A percentile compares a stretch with the other conserved stretches of the same genome.
Conservation (phyloP, 2,329 filamentous ascomycete species). For the Parastagonospora nodorum region DNA sequence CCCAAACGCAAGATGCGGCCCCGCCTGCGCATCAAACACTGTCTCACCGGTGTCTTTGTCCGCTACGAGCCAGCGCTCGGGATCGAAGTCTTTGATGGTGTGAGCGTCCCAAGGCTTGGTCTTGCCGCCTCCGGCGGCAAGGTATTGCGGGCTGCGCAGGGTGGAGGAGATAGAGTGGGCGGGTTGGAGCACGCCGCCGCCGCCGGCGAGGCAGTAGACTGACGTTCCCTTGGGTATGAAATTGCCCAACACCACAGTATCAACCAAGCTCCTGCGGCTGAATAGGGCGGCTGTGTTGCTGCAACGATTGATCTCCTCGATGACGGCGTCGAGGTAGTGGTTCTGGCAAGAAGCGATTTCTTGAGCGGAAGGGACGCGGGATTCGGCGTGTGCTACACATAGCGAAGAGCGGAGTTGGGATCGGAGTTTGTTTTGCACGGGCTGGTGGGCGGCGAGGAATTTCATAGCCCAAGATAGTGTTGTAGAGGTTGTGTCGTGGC, state of each 20-base stretch:
- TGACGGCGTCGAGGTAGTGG: slow-evolving; percentile 51
- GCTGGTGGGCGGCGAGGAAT: slow-evolving; percentile 41
- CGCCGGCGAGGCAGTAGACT: slow-evolving; percentile 33
- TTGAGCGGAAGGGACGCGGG: slow-evolving; percentile 29
- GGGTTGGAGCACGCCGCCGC: slow-evolving; percentile 12
- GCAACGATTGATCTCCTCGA: slow-evolving; percentile 50
- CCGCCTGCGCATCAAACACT: slow-evolving; percentile 24
- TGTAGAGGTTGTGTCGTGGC: slow-evolving; percentile 54
- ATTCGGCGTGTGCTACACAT: slow-evolving; percentile 13
- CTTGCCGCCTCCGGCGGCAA: slow-evolving; percentile 27
- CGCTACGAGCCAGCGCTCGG: slow-evolving; percentile 48
- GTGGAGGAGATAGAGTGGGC: slow-evolving; percentile 29
- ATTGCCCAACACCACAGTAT: slow-evolving; percentile 50
- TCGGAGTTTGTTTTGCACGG: slow-evolving; percentile 45
- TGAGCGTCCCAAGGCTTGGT: slow-evolving; percentile 27
- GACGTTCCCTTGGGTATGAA: slow-evolving; percentile 48
- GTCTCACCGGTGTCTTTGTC: slow-evolving; percentile 14
- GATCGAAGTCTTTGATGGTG: slow-evolving; percentile 43
- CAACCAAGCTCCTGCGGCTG: slow-evolving; percentile 39
- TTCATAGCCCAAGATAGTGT: slow-evolving; percentile 51
- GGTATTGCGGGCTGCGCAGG: slow-evolving; percentile 36
- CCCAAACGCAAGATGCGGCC: slow-evolving; percentile 32
- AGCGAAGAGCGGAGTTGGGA: slow-evolving; percentile 33
- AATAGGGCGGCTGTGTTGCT: slow-evolving; percentile 28
- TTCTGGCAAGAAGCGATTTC: slow-evolving; percentile 40